phyloP scores from a whole-genome alignment of 116 monocot genomes.

The Trichopus zeylanicus region DNA sequence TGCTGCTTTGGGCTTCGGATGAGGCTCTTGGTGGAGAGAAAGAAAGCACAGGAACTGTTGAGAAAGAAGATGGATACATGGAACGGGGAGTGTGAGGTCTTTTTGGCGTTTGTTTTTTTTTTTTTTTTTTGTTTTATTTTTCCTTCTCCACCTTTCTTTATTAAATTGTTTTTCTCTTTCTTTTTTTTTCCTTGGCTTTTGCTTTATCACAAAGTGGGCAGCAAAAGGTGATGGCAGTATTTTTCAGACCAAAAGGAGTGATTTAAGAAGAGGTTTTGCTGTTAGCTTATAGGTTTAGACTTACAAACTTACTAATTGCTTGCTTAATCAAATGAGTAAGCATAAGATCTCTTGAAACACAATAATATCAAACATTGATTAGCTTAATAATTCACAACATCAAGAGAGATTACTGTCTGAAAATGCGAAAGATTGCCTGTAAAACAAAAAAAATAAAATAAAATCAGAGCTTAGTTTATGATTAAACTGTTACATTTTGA shows the following conservation, averaged over 20 bases:
- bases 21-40: neutral
- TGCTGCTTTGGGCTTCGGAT: neutral
- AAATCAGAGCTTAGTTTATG: too few species aligned
- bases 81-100: neutral
- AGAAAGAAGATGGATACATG: neutral
- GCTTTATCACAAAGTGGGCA: conserved; percentile 6
- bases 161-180: neutral
- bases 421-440: too few species aligned
- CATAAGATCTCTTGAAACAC: too few species aligned
- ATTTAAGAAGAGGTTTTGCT: neutral
- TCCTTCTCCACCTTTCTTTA: neutral
- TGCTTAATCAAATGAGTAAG: too few species aligned
- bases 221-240: conserved; percentile 2
- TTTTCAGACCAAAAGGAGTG: conserved; percentile 5
- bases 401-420: too few species aligned
- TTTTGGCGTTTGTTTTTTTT: neutral
- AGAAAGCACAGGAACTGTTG: neutral
- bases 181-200: neutral
- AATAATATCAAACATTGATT: too few species aligned
- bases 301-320: too few species aligned
- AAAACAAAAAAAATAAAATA: too few species aligned
- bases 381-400: too few species aligned
- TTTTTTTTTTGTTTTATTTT: neutral
- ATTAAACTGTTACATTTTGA: too few species aligned
- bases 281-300: neutral